A percentile compares a stretch with the other conserved stretches of the same genome.
Evolutionary conservation across 495 filamentous ascomycete species (phyloP).

Genomic region (Hypoxylon trugodes): DNA sequence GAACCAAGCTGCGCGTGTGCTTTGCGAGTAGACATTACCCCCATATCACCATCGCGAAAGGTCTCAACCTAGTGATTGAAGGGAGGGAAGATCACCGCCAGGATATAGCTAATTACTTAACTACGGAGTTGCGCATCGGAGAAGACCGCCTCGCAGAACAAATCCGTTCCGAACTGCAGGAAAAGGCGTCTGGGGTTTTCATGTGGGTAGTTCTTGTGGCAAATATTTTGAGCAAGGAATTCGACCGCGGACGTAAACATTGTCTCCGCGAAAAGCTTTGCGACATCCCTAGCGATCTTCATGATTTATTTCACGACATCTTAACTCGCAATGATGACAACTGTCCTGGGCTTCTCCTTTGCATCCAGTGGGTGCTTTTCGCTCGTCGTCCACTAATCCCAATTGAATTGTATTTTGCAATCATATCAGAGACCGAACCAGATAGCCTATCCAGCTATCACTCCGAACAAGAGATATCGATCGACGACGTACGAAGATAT

Average conservation of each 20-base stretch:
- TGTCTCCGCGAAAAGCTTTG: background rate
- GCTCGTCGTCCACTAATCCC: background rate
- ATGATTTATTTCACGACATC: background rate
- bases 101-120: background rate
- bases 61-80: background rate
- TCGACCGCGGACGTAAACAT: background rate
- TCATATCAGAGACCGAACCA: background rate
- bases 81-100: background rate
- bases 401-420: background rate
- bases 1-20: background rate
- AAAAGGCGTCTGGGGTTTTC: conserved; percentile 1
- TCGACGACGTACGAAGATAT: background rate
- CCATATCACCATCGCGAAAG: background rate
- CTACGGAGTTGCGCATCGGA: background rate
- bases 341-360: background rate
- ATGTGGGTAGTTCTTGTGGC: conserved; percentile 1
- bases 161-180: background rate
- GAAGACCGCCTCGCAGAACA: background rate
- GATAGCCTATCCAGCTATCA: background rate
- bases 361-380: conserved; percentile 5
- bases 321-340: background rate
- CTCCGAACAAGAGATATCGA: background rate
- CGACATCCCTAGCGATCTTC: background rate
- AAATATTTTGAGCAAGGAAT: conserved; percentile 1
- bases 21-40: conserved; percentile 1